phyloP scores from a whole-genome alignment of 192 early-diverging fungal genomes.

The Oehlia diaphana region DNA sequence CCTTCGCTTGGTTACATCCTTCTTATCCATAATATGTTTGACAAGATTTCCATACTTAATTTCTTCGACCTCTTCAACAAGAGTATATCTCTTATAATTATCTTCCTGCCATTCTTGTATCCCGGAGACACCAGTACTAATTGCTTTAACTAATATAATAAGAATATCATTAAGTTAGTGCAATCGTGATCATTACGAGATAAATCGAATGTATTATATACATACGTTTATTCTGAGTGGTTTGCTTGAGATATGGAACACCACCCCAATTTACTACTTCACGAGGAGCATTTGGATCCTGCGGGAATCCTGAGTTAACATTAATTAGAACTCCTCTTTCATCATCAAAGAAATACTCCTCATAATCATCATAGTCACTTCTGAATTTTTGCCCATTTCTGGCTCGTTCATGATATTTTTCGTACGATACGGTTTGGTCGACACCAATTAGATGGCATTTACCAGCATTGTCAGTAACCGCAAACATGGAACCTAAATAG shows the following conservation, averaged over 20 bases:
- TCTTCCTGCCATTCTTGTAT: background rate
- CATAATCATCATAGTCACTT: background rate
- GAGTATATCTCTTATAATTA: background rate
- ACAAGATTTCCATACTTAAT: background rate
- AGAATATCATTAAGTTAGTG: background rate
- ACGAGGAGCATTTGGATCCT: background rate
- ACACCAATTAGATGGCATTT: slow-evolving; percentile 72
- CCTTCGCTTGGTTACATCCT: background rate
- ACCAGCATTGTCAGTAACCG: slow-evolving; percentile 69
- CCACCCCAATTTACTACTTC: slow-evolving; percentile 2
- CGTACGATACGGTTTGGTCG: slow-evolving; percentile 33
- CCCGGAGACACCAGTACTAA: background rate
- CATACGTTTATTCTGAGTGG: background rate
- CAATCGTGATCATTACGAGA: background rate
- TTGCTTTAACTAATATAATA: background rate
- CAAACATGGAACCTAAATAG: slow-evolving; percentile 62
- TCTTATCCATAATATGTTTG: background rate
- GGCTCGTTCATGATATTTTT: background rate
- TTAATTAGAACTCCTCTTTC: background rate
- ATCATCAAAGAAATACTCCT: background rate
- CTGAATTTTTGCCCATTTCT: background rate
- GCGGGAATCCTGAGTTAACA: background rate
- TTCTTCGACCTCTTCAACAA: background rate
- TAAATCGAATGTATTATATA: background rate
- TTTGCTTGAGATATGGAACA: background rate